Evolutionary conservation across 2,329 filamentous ascomycete species (phyloP), one percentile per base, ranked within the genome.

Genomic region (Clonostachys byssicola): DNA sequence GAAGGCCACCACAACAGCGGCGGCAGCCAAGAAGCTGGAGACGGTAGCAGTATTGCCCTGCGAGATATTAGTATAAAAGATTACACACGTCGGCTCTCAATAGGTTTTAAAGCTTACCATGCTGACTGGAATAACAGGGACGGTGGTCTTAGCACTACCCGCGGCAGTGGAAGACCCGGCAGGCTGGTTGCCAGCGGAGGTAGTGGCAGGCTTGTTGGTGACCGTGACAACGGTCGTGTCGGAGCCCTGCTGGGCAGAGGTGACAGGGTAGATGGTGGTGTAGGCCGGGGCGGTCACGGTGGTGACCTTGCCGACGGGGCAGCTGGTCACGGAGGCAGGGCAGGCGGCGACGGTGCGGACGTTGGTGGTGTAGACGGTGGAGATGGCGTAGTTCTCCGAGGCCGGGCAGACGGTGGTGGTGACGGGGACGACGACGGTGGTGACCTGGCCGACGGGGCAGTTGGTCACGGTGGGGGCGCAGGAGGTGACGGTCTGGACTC

Each of bases 311-410:
- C 13, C 16, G 17, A 18, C 16, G 43, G 72, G 72, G 72, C 81
- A 84, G 78, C 82, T 60, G 62, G 78, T 76, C 58, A 81, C 76
- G 50, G 71, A 72, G 46, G 78, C 70, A 48, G 68, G 73, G 71
- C 78, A 81, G 48, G 71, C 74, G 62, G 76, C 80, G 70, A 81
- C 68, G 65, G 78, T 82, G 57, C 75, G 66, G 59, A 77, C 68
- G 57, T 70, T 68, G 59, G 77, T 80, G 59, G 67, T 61, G 70
- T 73, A 77, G 67, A 80, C 64, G 58, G 74, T 69, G 45, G 63
- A 63, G 49, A 71, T 54, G 23, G 40, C 23, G 12, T 30, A 30
- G 9, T 30, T 30, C 23, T 30, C 23, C 8, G 38, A n/a, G 38
- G 17, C 17, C n/a, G 38, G 38, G 38, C 38, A 40, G 38, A 40